Evolutionary conservation across 208 protist species (phyloP), one percentile per base, ranked within the genome.

Genomic region (Wallacemonas sp.): DNA sequence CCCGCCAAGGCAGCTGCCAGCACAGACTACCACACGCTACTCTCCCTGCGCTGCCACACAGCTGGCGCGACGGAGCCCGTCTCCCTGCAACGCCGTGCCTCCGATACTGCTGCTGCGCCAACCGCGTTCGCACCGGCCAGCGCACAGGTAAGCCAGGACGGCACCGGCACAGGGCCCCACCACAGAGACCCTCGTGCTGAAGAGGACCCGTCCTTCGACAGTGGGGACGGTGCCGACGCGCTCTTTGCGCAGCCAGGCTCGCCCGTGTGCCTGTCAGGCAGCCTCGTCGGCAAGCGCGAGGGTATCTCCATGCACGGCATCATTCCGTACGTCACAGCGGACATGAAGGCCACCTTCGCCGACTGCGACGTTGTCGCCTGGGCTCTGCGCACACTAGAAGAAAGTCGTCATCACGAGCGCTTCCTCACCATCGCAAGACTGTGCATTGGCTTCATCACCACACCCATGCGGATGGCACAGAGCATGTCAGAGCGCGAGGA

Each of bases 381-480:
- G 79, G 76, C 76, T 6, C 61, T 80, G 37, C 21, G 30, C 38
- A 68, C 75, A 26, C 42, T 90, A 45, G 63, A 66, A 44, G 57
- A 41, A 36, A 66, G 63, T 10, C 66, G 38, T 57, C 27, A 63
- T 34, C 30, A 50, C 50, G 24, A 38, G 73, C 1, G 68, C 44
- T 84, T 87, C 68, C 60, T 61, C 34, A 65, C 73, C 37, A 62
- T 87, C 15, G 81, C 85, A 17, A 75, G 75, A 50, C 79, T 93
- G n/a, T 90, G 80, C 66, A 34, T 91, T 12, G 67, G 62, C 30
- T 85, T 92, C 68, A 26, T 95, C 4, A 74, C 72, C 22, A 79
- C 76, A 1, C 61, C 83, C 24, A 82, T 95, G 85, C 83, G 81
- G 39, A 60, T 89, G 30, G 65, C 82, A 15, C 81, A 39, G 39